These are phyloP conservation scores for Beauveria medogensis DNA, from an alignment of 2,329 filamentous ascomycete genomes.

Conservation along the genomic window DNA sequence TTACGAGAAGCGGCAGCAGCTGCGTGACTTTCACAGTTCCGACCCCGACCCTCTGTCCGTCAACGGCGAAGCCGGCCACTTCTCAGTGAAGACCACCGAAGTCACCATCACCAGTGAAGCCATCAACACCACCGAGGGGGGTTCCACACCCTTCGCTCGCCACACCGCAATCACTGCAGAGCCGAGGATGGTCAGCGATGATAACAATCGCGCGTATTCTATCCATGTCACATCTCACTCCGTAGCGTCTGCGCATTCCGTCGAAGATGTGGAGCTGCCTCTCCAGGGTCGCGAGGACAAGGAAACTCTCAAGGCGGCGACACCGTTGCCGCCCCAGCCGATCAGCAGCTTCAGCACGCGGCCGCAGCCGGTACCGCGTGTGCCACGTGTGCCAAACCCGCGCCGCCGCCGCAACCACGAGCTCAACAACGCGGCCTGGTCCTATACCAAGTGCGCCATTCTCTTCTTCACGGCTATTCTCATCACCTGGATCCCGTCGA, in stretches of 20 bases:
- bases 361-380: slow-evolving; percentile 14
- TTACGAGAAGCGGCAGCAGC: slow-evolving; percentile 56
- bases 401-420: slow-evolving; percentile 36
- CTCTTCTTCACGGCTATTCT: slow-evolving; percentile 65
- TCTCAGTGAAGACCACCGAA: slow-evolving; percentile 40
- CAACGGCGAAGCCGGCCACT: slow-evolving; percentile 29
- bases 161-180: slow-evolving; percentile 10
- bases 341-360: slow-evolving; percentile 13
- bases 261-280: slow-evolving; percentile 21
- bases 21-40: slow-evolving; percentile 45
- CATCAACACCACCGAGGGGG: slow-evolving; percentile 6
- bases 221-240: slow-evolving; percentile 33
- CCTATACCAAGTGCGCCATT: slow-evolving; percentile 61
- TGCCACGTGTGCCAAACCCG: slow-evolving; percentile 14
- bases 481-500: slow-evolving; percentile 70
- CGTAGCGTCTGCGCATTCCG: neutral
- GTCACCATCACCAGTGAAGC: slow-evolving; percentile 7
- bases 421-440: slow-evolving; percentile 56
- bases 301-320: neutral
- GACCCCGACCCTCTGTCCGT: slow-evolving; percentile 32
- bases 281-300: slow-evolving; percentile 17
- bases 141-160: slow-evolving; percentile 14
- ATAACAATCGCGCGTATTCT: slow-evolving; percentile 27
- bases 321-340: slow-evolving; percentile 12
- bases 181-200: neutral